Base-by-base conservation (phyloP, 768 basidiomycete species). In the Amanita subjunquillea region DNA sequence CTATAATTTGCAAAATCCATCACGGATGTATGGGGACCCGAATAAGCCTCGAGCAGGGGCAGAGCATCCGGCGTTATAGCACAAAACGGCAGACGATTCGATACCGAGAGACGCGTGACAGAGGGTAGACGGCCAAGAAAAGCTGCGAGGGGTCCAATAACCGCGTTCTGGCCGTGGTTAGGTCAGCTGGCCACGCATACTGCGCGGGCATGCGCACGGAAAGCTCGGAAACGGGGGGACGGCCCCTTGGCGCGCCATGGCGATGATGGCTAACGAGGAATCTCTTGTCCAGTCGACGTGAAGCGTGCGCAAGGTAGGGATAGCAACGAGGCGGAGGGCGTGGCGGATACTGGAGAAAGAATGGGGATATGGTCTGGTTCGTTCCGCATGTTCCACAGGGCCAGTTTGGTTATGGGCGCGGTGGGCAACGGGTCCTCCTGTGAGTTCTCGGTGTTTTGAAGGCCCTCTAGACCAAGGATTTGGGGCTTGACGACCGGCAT, bases 361-460 rank as follows among this genome's bases (percentile, higher is more conserved):
- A 39, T 17, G 12, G 20, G 27, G 2, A 39, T 7, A 5, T 51
- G 48, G 20, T 61, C 56, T 9, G 54, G 20, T 3, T 63, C 63
- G 36, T 66, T 66, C 48, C 67, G 68, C 8, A 71, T 56, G 51
- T 67, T 68, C 48, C 68, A 40, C 48, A 77, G 59, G 15, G 68
- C 69, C 27, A 77, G 69, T 17, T 72, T 65, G 1, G 67, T 73
- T 54, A 77, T 69, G 9, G 73, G 72, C 13, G 76, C 40, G 17
- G 40, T 43, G 3, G 50, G 50, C 17, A 51, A 17, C 0, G 34
- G 34, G 13, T 34, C 34, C 34, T 34, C 34, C 34, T 34, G 12
- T 12, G 34, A 32, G 29, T 30, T 30, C 29, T 30, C 29, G 29
- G 8, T 10, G 5, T 32, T 25, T 29, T 13, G 13, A 9, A 4